phyloP scores from a whole-genome alignment of 129 eudicot species.

The Helianthus annuus region HanXRQr2.0-SUNRISE NC_035436.2:180138827-180139326 shows the following conservation, averaged over 20 bases:
- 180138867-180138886: too few species aligned
- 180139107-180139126: conserved; percentile 82
- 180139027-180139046: conserved; percentile 13
- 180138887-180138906: too few species aligned
- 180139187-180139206: conserved; percentile 73
- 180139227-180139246: conserved; percentile 16
- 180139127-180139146: conserved; percentile 99
- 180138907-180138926: too few species aligned
- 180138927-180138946: too few species aligned
- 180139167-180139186: conserved; percentile 86
- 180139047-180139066: conserved; percentile 65
- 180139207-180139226: conserved; percentile 18
- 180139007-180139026: conserved; percentile 17
- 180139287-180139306: conserved; percentile 78
- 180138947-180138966: too few species aligned
- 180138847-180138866: too few species aligned
- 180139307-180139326: conserved; percentile 85
- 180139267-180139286: conserved; percentile 70
- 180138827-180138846: too few species aligned
- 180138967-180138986: too few species aligned
- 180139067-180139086: conserved; percentile 79
- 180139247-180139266: conserved; percentile 18
- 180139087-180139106: conserved; percentile 67
- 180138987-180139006: neutral
- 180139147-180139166: conserved; percentile 92